These are phyloP conservation scores for Eucalyptus marginata DNA, from an alignment of 345 rosid species.

Conservation along the genomic window DNA sequence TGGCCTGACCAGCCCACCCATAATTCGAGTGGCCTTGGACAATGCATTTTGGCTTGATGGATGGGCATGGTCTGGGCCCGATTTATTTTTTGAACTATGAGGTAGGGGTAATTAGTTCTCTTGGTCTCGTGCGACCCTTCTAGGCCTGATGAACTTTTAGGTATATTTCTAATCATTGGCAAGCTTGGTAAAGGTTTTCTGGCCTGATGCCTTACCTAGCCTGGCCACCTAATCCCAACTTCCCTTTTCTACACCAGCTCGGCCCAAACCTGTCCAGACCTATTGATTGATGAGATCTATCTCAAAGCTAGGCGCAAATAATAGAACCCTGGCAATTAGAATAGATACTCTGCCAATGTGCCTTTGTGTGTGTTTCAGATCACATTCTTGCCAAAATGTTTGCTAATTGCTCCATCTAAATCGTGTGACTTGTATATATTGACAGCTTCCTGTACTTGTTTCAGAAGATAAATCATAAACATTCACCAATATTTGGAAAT, in stretches of 20 bases:
- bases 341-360: background rate
- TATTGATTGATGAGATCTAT: background rate
- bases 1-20: background rate
- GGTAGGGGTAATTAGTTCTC: background rate
- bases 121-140: background rate
- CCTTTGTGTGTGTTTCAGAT: background rate
- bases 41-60: background rate
- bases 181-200: background rate
- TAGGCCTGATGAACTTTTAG: background rate
- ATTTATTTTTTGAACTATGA: background rate
- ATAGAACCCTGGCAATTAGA: background rate
- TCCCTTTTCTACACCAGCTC: background rate
- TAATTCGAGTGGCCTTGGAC: background rate
- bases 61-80: background rate
- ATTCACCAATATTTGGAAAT: background rate
- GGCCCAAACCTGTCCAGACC: background rate
- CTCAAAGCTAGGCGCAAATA: background rate
- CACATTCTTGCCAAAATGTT: background rate
- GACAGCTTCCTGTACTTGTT: background rate
- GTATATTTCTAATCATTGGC: background rate
- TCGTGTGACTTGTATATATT: background rate
- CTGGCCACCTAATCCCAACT: background rate
- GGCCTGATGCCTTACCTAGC: background rate
- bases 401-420: background rate
- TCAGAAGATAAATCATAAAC: background rate